Conservation (phyloP, 805 yeast genomes). For the Wickerhamiella brachini region DNA sequence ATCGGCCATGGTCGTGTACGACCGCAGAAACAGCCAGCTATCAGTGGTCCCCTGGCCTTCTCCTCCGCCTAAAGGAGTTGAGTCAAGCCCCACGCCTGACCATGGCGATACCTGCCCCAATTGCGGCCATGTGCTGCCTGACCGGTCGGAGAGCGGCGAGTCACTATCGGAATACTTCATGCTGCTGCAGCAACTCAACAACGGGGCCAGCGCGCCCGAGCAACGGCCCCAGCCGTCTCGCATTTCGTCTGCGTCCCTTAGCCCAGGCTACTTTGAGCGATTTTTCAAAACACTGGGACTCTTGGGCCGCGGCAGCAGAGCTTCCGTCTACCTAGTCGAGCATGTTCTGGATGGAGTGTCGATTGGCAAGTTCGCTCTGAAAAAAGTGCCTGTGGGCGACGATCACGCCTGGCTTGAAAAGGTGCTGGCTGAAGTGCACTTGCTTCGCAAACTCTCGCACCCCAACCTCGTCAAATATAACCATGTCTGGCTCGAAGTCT, state of each 20-base stretch:
- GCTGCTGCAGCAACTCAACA: conserved; percentile 1
- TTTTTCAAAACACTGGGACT: conserved; percentile 47
- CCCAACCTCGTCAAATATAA: conserved; percentile 68
- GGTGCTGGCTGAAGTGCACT: conserved; percentile 65
- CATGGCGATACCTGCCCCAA: conserved; percentile 2
- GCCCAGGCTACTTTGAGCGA: conserved; percentile 64
- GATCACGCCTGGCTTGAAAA: conserved; percentile 52
- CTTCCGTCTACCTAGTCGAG: conserved; percentile 71
- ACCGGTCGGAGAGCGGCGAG: neutral
- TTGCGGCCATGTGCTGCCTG: conserved; percentile 3
- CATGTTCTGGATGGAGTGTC: conserved; percentile 61
- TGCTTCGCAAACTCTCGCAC: conserved; percentile 38
- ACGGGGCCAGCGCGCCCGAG: neutral
- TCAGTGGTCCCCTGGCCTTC: conserved; percentile 2
- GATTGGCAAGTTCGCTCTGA: conserved; percentile 70
- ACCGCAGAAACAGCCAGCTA: conserved; percentile 4
- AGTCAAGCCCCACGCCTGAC: neutral
- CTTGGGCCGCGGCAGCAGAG: conserved; percentile 75
- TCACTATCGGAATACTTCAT: conserved; percentile 3
- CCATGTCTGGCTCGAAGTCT: conserved; percentile 84
- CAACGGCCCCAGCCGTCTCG: neutral
- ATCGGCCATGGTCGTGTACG: conserved; percentile 4
- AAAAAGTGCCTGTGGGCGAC: conserved; percentile 73
- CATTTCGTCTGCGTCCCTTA: conserved; percentile 34
- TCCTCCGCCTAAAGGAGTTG: neutral